These are phyloP conservation scores for Apiotrichum mycotoxinovorans DNA, from an alignment of 1,284 basidiomycete species.

Conservation along the genomic window DNA sequence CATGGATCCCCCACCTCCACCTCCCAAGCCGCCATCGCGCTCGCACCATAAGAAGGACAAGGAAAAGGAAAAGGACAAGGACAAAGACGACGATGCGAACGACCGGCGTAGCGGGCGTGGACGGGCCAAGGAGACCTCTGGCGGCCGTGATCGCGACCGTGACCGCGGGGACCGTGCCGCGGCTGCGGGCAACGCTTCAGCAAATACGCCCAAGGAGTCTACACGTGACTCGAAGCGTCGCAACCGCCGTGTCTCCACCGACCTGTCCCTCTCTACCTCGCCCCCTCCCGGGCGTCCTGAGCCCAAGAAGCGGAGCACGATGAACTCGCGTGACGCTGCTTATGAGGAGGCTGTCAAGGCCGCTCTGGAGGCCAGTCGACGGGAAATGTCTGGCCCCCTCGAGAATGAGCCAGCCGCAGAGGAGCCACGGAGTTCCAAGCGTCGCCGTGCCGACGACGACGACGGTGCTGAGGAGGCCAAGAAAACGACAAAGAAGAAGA, in stretches of 20 bases:
- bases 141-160: neutral
- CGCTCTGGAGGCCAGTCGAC: conserved; percentile 54
- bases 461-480: conserved; percentile 25
- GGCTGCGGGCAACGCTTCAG: neutral
- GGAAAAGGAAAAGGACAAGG: conserved; percentile 9
- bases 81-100: conserved; percentile 4
- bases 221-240: conserved; percentile 10
- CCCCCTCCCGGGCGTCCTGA: conserved; percentile 9
- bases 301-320: conserved; percentile 82
- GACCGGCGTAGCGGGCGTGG: neutral
- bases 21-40: conserved; percentile 26
- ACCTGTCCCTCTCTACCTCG: conserved; percentile 15
- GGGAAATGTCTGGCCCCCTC: conserved; percentile 22
- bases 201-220: conserved; percentile 12
- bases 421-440: conserved; percentile 47
- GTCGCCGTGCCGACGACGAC: conserved; percentile 24
- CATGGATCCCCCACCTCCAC: conserved; percentile 12
- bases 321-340: conserved; percentile 93
- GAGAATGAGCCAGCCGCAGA: conserved; percentile 24
- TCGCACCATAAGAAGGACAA: conserved; percentile 34
- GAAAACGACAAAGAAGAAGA: conserved; percentile 31
- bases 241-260: conserved; percentile 17
- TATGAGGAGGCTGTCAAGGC: conserved; percentile 75
- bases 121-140: neutral
- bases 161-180: neutral